phyloP scores from a whole-genome alignment of 495 filamentous ascomycete species.

The Usnea hakonensis region DNA sequence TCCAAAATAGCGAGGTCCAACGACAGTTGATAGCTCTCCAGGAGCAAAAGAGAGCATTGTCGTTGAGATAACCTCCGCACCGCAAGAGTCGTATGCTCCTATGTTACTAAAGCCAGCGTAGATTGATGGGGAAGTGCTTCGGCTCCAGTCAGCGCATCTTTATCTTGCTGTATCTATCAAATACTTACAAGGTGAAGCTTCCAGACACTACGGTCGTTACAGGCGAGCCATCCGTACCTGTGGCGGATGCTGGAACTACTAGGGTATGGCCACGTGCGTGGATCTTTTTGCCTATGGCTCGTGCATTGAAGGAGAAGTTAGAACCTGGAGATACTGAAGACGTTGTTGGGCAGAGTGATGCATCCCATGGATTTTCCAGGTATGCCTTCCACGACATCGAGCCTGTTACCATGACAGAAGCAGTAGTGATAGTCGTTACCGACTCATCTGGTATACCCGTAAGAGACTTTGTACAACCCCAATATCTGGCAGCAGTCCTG shows the following conservation, averaged over 20 bases:
- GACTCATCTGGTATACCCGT: background rate
- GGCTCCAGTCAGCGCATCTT: background rate
- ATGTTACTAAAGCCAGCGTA: constrained; percentile 7
- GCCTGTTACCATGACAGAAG: background rate
- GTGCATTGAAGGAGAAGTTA: background rate
- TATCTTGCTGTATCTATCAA: background rate
- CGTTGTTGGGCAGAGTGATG: background rate
- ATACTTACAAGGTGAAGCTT: background rate
- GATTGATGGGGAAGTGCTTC: constrained; percentile 3
- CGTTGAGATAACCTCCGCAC: background rate
- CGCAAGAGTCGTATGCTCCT: constrained; percentile 5
- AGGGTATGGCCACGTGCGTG: background rate
- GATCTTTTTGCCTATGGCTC: background rate
- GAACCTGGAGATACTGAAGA: background rate
- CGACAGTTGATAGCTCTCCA: constrained; percentile 10
- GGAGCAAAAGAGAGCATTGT: constrained; percentile 14
- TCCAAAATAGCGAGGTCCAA: background rate
- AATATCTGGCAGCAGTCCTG: background rate
- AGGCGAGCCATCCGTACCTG: background rate
- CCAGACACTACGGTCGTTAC: background rate
- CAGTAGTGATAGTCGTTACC: background rate
- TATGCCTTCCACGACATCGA: background rate
- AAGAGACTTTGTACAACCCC: background rate
- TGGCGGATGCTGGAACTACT: background rate
- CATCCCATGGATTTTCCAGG: background rate